Conservation (phyloP, 441 rosid genomes). For the Kokia cookei region DNA sequence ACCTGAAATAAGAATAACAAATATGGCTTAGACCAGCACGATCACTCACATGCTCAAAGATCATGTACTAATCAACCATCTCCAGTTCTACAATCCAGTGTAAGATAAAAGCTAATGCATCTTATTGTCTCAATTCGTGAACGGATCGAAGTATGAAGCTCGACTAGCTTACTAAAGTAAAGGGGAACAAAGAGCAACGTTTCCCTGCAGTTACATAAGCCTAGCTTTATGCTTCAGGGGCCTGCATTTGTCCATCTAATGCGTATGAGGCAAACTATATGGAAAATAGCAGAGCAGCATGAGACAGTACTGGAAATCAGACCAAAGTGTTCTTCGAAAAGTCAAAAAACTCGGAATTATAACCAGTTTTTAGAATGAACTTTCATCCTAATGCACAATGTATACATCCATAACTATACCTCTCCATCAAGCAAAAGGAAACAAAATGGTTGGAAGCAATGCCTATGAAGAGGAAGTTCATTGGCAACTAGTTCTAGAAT, state of each 20-base stretch:
- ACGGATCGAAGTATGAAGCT: background rate
- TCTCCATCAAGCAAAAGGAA: slow-evolving; percentile 6
- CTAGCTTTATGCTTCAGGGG: slow-evolving; percentile 14
- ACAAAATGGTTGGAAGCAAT: background rate
- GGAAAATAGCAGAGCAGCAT: slow-evolving; percentile 14
- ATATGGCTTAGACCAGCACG: background rate
- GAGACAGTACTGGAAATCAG: slow-evolving; percentile 29
- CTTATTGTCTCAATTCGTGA: background rate
- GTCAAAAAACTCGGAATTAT: slow-evolving; percentile 3
- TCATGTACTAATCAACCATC: background rate
- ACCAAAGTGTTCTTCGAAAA: slow-evolving; percentile 35
- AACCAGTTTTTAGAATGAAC: slow-evolving; percentile 8
- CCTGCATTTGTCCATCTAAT: slow-evolving; percentile 23
- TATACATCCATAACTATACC: background rate
- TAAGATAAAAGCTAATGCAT: background rate
- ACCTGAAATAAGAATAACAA: slow-evolving; percentile 30
- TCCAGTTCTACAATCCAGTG: background rate
- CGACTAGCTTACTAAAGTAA: background rate
- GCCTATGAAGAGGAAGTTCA: background rate
- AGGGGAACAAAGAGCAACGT: background rate
- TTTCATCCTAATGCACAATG: background rate
- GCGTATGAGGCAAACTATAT: slow-evolving; percentile 19
- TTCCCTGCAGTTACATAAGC: slow-evolving; percentile 11
- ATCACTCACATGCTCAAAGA: background rate
- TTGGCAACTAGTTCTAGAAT: background rate